Evolutionary conservation across 371 early-diverging fungal genomes (phyloP).

Genomic region (Saksenaea vasiformis): DNA sequence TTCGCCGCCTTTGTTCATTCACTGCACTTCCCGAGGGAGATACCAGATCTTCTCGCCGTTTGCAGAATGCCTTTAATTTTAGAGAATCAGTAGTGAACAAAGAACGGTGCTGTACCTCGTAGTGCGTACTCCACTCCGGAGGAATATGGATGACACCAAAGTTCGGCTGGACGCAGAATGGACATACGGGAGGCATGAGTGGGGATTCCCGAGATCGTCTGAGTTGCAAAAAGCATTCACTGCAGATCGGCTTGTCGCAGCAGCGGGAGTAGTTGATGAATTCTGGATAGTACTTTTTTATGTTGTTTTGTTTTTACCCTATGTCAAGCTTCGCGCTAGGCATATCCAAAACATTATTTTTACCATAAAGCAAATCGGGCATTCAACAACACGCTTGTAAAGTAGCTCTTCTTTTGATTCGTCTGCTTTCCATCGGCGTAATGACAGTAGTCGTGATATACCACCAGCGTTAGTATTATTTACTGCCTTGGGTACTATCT

Average conservation of each 20-base stretch:
- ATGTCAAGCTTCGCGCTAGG: background rate
- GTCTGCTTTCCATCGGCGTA: background rate
- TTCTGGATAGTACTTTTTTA: conserved; percentile 75
- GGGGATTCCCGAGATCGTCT: conserved; percentile 61
- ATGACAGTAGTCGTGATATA: background rate
- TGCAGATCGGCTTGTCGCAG: conserved; percentile 90
- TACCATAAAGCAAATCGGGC: conserved; percentile 92
- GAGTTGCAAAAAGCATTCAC: conserved; percentile 92
- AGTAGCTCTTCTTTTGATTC: conserved; percentile 10
- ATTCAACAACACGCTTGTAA: conserved; percentile 67
- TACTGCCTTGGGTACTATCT: background rate
- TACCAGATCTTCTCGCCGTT: conserved; percentile 17
- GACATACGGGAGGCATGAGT: conserved; percentile 66
- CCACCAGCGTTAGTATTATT: background rate
- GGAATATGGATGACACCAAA: conserved; percentile 80
- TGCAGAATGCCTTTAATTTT: conserved; percentile 15
- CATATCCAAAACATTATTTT: conserved; percentile 8
- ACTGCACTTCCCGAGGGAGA: background rate
- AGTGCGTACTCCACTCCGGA: conserved; percentile 27
- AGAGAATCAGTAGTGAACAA: too few species aligned
- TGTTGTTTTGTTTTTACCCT: background rate
- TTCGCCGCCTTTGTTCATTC: conserved; percentile 9
- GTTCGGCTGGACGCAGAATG: conserved; percentile 82
- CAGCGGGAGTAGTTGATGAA: conserved; percentile 89
- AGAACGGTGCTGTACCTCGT: conserved; percentile 6